Evolutionary conservation across 148 eudicot genomes (phyloP).

Genomic region (Suaeda aralocaspica): DNA sequence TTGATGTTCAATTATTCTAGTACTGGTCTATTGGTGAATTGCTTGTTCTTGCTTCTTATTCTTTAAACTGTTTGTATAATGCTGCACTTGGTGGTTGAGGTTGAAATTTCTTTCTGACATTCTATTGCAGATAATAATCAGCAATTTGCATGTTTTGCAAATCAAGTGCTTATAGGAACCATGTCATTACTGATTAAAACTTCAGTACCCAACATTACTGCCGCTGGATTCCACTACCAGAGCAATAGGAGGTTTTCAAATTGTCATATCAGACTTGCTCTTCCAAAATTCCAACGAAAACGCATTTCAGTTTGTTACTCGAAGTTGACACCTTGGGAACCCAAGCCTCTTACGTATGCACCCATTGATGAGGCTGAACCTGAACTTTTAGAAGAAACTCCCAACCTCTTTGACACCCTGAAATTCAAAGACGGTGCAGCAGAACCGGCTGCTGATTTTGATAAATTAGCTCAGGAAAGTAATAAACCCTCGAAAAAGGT

Average conservation of each 20-base stretch:
- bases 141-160: not conserved
- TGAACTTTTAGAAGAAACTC: slow-evolving; percentile 36
- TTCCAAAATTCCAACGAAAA: slow-evolving; percentile 20
- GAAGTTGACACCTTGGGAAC: slow-evolving; percentile 68
- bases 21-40: no score
- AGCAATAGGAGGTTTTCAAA: slow-evolving; percentile 25
- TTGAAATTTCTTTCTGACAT: not conserved
- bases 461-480: slow-evolving; percentile 28
- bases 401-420: slow-evolving; percentile 56
- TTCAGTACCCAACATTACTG: slow-evolving; percentile 15
- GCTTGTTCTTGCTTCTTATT: no score
- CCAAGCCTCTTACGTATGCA: slow-evolving; percentile 56
- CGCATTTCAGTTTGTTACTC: slow-evolving; percentile 39
- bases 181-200: slow-evolving; percentile 28
- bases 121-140: slow-evolving; percentile 21
- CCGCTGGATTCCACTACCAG: slow-evolving; percentile 21
- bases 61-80: no score
- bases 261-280: slow-evolving; percentile 16
- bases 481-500: slow-evolving; percentile 23
- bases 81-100: not conserved
- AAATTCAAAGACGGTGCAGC: slow-evolving; percentile 36
- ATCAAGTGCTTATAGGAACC: slow-evolving; percentile 10
- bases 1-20: no score
- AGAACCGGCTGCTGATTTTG: slow-evolving; percentile 28
- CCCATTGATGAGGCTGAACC: slow-evolving; percentile 44